Evolutionary conservation across 208 protist genomes (phyloP).

Genomic region (Acanthamoeba triangularis): DNA sequence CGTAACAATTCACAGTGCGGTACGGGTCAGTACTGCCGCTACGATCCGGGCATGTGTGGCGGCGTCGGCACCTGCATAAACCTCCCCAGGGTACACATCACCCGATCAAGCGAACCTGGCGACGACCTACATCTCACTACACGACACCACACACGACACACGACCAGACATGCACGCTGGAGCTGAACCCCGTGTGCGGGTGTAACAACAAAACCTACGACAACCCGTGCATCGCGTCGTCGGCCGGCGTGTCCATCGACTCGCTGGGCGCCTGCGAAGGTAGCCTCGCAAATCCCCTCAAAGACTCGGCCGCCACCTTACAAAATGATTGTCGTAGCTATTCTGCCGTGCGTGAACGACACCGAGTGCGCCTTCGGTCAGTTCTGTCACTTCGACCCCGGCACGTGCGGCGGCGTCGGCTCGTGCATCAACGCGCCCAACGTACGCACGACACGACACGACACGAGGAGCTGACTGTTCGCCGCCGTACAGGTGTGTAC

Average conservation of each 20-base stretch:
- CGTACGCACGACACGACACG: not conserved
- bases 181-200: slow-evolving; percentile 15
- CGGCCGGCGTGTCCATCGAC: not conserved
- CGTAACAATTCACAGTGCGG: not conserved
- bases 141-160: not conserved
- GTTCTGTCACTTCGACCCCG: not conserved
- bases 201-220: slow-evolving; percentile 34
- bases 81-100: not conserved
- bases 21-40: not conserved
- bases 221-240: slow-evolving; percentile 20
- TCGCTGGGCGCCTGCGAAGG: not conserved
- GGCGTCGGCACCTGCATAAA: slow-evolving; percentile 19
- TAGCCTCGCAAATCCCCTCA: not conserved
- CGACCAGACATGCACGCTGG: not conserved
- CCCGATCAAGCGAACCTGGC: not conserved
- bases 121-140: no score
- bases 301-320: not conserved
- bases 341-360: not conserved
- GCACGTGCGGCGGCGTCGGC: not conserved
- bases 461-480: not conserved
- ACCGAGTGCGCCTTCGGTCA: not conserved
- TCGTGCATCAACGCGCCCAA: not conserved
- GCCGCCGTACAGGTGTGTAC: not conserved
- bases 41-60: not conserved
- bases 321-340: not conserved